Base-by-base conservation (phyloP, 2,329 filamentous ascomycete genomes). In the Hypomyces perniciosus region DNA sequence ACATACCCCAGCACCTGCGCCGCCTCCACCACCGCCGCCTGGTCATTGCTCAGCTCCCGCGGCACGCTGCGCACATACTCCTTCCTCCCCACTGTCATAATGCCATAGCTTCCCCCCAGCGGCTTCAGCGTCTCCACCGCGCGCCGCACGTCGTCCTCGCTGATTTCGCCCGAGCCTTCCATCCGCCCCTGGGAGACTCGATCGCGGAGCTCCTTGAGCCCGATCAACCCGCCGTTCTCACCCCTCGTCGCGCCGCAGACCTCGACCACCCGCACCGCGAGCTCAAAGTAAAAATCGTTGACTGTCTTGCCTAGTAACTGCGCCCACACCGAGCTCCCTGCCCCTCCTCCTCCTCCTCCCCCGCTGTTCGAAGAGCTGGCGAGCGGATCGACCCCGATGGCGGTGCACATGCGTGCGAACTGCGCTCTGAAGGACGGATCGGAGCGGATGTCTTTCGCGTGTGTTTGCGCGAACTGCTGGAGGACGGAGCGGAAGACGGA, bases 241-340 rank as follows among this genome's bases (percentile, higher is more conserved):
- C 81, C 82, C 47, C 93, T 78, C 41, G 90, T 96, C 47, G 85
- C 83, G 5, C 90, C 79, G 65, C 93, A 99, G 6, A 96, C 83
- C 68, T 97, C 92, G 5, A 99, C 93, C 1, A 97, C 88, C 45
- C 89, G 80, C n/a, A 97, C 92, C 1, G 90, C 93, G 42, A 99
- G 82, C 73, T 95, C 92, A 68, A 97, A 97, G 72, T 97, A 99
- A 66, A 99, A 99, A 68, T 99, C 93, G 66, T 96, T 95, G 59
- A 99, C 91, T 61, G 85, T 90, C 53, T 87, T 83, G 30, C 93
- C 93, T 20, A 97, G 78, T 56, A 97, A 81, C 73, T 96, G 91
- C 7, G 90, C 87, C 92, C 93, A 97, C 53, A 96, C 84, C 52
- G 86, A 93, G 13, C 81, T 81, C 1, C 71, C 75, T 4, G 74